Conservation (phyloP, 1,284 basidiomycete species). For the Papiliotrema flavescens region DNA sequence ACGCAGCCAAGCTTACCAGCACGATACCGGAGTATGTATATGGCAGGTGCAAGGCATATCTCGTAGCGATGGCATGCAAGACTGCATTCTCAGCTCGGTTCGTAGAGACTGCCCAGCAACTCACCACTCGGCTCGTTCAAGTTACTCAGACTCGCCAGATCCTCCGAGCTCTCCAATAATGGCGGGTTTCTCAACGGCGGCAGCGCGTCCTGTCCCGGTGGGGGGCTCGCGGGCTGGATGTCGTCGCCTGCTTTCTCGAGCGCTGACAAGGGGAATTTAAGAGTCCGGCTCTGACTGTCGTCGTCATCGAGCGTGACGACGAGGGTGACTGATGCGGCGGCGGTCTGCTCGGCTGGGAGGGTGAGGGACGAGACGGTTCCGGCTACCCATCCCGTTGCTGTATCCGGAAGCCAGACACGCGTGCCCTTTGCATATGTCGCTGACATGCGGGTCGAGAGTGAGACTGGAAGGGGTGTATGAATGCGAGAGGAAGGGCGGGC, state of each 20-base stretch:
- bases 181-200: slow-evolving; percentile 97
- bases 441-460: slow-evolving; percentile 20
- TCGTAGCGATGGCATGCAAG: slow-evolving; percentile 92
- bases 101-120: slow-evolving; percentile 16
- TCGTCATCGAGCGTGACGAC: slow-evolving; percentile 32
- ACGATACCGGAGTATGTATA: slow-evolving; percentile 97
- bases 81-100: slow-evolving; percentile 55
- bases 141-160: slow-evolving; percentile 95
- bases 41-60: slow-evolving; percentile 94
- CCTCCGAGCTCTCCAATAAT: slow-evolving; percentile 91
- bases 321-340: slow-evolving; percentile 31
- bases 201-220: slow-evolving; percentile 51
- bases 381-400: slow-evolving; percentile 44
- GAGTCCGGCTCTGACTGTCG: slow-evolving; percentile 20
- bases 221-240: slow-evolving; percentile 15
- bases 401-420: slow-evolving; percentile 48
- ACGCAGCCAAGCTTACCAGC: slow-evolving; percentile 36
- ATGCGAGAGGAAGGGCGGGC: not conserved
- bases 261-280: slow-evolving; percentile 38
- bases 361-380: slow-evolving; percentile 42
- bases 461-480: not conserved
- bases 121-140: slow-evolving; percentile 94
- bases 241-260: slow-evolving; percentile 29
- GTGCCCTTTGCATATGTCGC: slow-evolving; percentile 47
- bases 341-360: slow-evolving; percentile 22